Evolutionary conservation across 768 basidiomycete species (phyloP), one percentile per base, ranked within the genome.

Genomic region (Hygrophorus pudorinus): DNA sequence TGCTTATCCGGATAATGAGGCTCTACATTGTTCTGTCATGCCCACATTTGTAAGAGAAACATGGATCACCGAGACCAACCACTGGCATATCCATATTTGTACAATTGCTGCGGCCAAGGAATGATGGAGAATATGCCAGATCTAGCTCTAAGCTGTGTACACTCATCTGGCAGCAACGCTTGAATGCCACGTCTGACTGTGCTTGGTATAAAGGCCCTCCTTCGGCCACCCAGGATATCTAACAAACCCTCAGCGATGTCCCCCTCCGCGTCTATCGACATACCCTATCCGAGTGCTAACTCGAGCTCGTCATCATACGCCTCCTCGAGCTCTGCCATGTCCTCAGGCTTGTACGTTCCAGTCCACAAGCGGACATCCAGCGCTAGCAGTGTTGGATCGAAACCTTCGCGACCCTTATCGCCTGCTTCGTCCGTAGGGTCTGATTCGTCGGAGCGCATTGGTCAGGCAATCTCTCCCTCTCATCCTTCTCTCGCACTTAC

Each of bases 341-440:
- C 28, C 27, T 13, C 6, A 13, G 53, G 55, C 16, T 54, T 65
- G 24, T 72, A 72, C 44, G 42, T 72, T 30, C 70, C 71, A 18
- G 46, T 72, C 0, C 69, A 72, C 41, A 64, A 58, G 48, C 65
- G 70, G 27, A n/a, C n/a, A n/a, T n/a, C n/a, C n/a, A 38, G 42
- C 28, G 47, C 45, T 14, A 53, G 55, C 46, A 37, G 27, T 38
- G 46, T 28, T 33, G 31, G 34, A 33, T 47, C 46, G 34, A 27
- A 42, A 8, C 34, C 32, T 17, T 35, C 46, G 27, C 24, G 41
- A 28, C 35, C 36, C 32, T 24, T 17, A n/a, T 38, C 24, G 10
- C 41, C 41, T 13, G 7, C 20, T 27, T 37, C 34, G 27, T 18
- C 21, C 17, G 20, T 3, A 33, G n/a, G 13, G 36, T 34, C 17